A percentile compares a stretch with the other conserved stretches of the same genome.
phyloP scores from a whole-genome alignment of 805 yeast species.

The Metschnikowia anglica region DNA sequence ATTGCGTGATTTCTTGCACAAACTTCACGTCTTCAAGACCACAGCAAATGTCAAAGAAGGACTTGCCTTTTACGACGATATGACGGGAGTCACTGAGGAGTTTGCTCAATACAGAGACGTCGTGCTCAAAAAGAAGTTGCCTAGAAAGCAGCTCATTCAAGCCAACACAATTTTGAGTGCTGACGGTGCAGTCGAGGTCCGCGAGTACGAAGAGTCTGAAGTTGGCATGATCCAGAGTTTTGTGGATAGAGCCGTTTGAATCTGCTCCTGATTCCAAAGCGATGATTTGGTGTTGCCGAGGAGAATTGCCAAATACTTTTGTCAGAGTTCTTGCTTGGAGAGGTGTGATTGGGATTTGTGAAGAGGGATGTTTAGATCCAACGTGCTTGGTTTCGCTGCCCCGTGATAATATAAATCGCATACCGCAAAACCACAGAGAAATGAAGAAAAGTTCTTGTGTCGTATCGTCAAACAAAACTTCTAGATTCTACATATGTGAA shows the following conservation, averaged over 20 bases:
- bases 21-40: conserved; percentile 76
- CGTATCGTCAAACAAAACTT: too few species aligned
- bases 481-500: too few species aligned
- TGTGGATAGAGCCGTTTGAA: conserved; percentile 48
- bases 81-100: conserved; percentile 66
- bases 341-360: too few species aligned
- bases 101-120: conserved; percentile 63
- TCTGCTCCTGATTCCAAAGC: too few species aligned
- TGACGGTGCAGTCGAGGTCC: conserved; percentile 49
- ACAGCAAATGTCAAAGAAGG: conserved; percentile 73
- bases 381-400: too few species aligned
- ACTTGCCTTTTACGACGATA: conserved; percentile 57
- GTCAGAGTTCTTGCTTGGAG: too few species aligned
- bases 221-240: conserved; percentile 79
- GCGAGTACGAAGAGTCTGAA: conserved; percentile 71
- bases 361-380: too few species aligned
- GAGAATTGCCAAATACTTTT: too few species aligned
- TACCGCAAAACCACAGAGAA: too few species aligned
- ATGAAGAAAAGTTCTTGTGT: too few species aligned
- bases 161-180: conserved; percentile 60
- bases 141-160: conserved; percentile 82
- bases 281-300: too few species aligned
- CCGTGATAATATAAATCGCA: too few species aligned
- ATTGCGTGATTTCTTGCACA: conserved; percentile 65
- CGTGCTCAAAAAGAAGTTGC: conserved; percentile 70